Conservation (phyloP, 192 early-diverging fungal genomes). For the Backusella australiensis region DNA sequence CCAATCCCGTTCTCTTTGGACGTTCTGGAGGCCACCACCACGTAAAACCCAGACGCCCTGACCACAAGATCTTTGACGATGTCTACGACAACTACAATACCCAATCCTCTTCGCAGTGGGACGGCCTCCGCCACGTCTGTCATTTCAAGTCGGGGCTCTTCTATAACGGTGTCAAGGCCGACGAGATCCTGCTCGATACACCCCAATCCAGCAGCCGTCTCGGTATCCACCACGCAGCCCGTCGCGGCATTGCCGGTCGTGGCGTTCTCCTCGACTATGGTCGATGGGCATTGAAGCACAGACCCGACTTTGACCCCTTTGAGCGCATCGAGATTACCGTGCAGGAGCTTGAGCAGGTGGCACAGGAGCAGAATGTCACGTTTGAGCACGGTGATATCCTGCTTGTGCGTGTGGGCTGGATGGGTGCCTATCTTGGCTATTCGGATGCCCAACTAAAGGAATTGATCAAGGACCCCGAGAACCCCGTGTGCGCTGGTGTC, state of each 20-base stretch:
- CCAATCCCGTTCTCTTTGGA: conserved; percentile 7
- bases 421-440: conserved; percentile 5
- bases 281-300: conserved; percentile 21
- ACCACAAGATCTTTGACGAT: conserved; percentile 23
- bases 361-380: conserved; percentile 16
- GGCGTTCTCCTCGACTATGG: conserved; percentile 30
- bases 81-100: conserved; percentile 34
- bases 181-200: neutral
- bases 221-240: conserved; percentile 35
- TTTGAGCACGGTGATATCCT: conserved; percentile 34
- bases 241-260: conserved; percentile 31
- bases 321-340: conserved; percentile 19
- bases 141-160: conserved; percentile 17
- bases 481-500: conserved; percentile 16
- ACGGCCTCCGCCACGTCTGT: conserved; percentile 28
- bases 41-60: neutral
- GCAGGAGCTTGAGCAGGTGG: conserved; percentile 22
- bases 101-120: conserved; percentile 36
- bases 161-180: conserved; percentile 20
- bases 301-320: conserved; percentile 23
- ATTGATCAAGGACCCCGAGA: neutral
- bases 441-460: neutral
- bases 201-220: conserved; percentile 12
- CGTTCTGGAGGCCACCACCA: conserved; percentile 2
- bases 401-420: conserved; percentile 30